Percentiles rank a stretch among this genome's conserved stretches.
Evolutionary conservation across 2,329 filamentous ascomycete genomes (phyloP).

Genomic region (Fonsecaea monophora): DNA sequence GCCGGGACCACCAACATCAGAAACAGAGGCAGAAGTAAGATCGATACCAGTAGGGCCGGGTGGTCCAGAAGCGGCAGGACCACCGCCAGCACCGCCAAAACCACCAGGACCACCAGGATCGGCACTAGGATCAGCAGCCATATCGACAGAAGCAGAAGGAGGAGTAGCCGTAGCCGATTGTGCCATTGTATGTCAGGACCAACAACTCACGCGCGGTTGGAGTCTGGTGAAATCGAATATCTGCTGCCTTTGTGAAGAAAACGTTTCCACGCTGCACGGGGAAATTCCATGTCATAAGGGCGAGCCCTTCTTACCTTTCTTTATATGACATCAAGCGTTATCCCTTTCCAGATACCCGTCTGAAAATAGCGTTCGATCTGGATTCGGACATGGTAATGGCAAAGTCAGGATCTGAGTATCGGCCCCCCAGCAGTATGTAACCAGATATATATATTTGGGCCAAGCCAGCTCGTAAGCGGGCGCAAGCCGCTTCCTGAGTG

Average conservation of each 20-base stretch:
- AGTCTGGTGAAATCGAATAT: not conserved
- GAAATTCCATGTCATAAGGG: not conserved
- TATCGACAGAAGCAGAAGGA: too few relatives aligned
- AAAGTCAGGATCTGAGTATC: not conserved
- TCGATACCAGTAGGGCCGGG: too few relatives aligned
- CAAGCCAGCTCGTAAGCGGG: not conserved
- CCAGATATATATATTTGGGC: constrained; percentile 4
- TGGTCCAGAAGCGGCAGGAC: too few relatives aligned
- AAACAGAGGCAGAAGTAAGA: too few relatives aligned
- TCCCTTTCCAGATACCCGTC: not conserved
- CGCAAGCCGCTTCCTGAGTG: not conserved
- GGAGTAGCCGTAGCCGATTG: too few relatives aligned
- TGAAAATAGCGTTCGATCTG: not conserved
- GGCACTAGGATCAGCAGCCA: too few relatives aligned
- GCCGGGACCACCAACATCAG: too few relatives aligned
- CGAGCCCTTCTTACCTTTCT: not conserved
- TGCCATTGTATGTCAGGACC: not conserved
- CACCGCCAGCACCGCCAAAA: too few relatives aligned
- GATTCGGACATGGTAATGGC: not conserved
- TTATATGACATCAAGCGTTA: constrained; percentile 1
- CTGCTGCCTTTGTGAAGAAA: not conserved
- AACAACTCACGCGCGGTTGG: not conserved
- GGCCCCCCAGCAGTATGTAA: constrained; percentile 3
- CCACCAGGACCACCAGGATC: too few relatives aligned
- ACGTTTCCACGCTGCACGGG: not conserved